Base-by-base conservation (phyloP, 169 alveolate species). In the Plasmodium billcollinsi region DNA sequence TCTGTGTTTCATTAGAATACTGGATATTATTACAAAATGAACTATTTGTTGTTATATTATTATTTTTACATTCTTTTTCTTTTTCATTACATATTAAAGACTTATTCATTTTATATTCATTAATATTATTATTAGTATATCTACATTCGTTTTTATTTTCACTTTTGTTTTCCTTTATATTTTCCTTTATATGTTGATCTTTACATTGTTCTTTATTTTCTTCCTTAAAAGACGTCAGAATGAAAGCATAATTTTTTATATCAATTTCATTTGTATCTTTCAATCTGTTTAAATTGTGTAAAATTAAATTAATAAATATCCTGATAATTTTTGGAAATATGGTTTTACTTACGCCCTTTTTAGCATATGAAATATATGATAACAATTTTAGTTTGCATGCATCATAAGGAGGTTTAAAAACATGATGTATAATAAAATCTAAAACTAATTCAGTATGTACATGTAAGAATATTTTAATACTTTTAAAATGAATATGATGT, bases 391-490 rank as follows among this genome's bases (percentile, higher is more conserved):
- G 62, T 65, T 86, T 86, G 11, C 71, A 73, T 18, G 58, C 33
- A 20, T 12, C 73, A 62, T 72, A 86, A 4, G 92, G 92, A 8
- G 74, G 75, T 29, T 14, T 56, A 47, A 86, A 86, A 9, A 75
- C 92, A 5, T 62, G 47, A 14, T 43, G 69, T 65, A 71, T 52
- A 2, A 86, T 59, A 24, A 71, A 52, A 45, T 70, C 86, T 18
- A 86, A 49, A 1, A 86, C 92, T 66, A 86, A 61, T 15, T 86
- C 88, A 15, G 88, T 72, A 63, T 86, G 92, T 29, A 61, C 75
- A 86, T 86, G 29, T 62, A 86, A 56, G 12, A 86, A 72, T 15
- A 86, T 59, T 86, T 72, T 86, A 21, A 86, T 86, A 54, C 92
- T 72, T 67, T 61, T 86, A 62, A 70, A 86, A 86, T 69, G 47